Base-by-base conservation (phyloP, 352 stramenopile genomes). In the Globisporangium uncinulatum region DNA sequence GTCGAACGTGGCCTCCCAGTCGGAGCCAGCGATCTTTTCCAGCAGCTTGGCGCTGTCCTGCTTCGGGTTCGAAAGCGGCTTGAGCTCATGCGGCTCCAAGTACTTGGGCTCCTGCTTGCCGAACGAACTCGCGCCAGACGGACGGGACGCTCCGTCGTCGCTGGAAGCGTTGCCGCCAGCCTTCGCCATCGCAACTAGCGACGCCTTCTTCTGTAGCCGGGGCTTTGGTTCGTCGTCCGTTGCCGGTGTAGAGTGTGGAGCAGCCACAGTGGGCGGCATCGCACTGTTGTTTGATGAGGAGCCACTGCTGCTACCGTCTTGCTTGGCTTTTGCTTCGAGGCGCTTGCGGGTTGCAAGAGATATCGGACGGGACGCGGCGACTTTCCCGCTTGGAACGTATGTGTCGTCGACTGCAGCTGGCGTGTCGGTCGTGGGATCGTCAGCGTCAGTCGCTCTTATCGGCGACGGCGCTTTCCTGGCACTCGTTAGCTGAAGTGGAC, bases 1-100 rank as follows among this genome's bases (percentile, higher is more conserved):
- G 4, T 93, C 76, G 57, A 93, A 91, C 21, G 72, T 80, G 2
- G 54, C 32, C 42, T 89, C 65, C 83, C 83, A 93, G 51, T 89
- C 70, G 19, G 74, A 60, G 11, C 64, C 65, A 0, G 39, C 53
- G 7, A 92, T 61, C 20, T 76, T 66, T 0, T 45, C 53, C 1
- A 85, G 57, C 6, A 78, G 44, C 56, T 74, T 79, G 8, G 53
- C 56, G 4, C 70, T 20, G 7, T 87, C 74, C 21, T 89, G 74
- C 41, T 87, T 89, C 0, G 77, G 54, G 37, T 88, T 85, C 0
- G 56, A 46, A 1, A 91, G 37, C n/a, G 77, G 73, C 3, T 64
- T 70, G 21, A 93, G 59, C 54, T 93, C 79, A n/a, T 86, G 57
- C 0, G 54, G 24, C 29, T 89, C 72, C 10, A 93, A 47, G 32